A percentile compares a stretch with the other conserved stretches of the same genome.
phyloP scores from a whole-genome alignment of 202 grass and related monocot genomes.

The Panicum hallii region DNA sequence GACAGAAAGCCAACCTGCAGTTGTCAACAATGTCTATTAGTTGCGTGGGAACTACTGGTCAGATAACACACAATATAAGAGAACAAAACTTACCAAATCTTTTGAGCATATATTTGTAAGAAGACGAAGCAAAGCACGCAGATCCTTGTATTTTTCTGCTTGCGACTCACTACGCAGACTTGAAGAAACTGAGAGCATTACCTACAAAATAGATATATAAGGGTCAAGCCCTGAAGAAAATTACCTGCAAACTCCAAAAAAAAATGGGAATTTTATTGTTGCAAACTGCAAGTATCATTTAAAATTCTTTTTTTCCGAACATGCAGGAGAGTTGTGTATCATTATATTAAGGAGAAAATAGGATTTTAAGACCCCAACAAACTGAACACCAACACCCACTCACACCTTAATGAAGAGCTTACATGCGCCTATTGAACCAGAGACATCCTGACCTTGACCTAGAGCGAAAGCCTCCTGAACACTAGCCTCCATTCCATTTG shows the following conservation, averaged over 20 bases:
- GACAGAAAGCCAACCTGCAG: conserved; percentile 94
- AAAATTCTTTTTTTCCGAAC: not conserved
- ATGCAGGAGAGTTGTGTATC: too few relatives aligned
- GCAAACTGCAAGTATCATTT: conserved; percentile 34
- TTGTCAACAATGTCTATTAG: conserved; percentile 39
- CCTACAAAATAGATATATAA: conserved; percentile 59
- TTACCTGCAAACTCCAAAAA: not conserved
- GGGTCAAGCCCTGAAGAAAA: conserved; percentile 28
- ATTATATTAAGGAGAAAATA: too few relatives aligned
- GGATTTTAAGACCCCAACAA: too few relatives aligned
- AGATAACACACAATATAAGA: conserved; percentile 34
- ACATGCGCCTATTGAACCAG: too few relatives aligned
- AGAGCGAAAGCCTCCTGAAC: too few relatives aligned
- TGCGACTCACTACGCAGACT: conserved; percentile 86
- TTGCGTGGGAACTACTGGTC: conserved; percentile 38
- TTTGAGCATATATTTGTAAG: conserved; percentile 99
- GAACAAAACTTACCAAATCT: conserved; percentile 71
- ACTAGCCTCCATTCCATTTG: too few relatives aligned
- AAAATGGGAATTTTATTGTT: conserved; percentile 7
- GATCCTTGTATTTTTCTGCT: conserved; percentile 96
- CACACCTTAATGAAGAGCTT: too few relatives aligned
- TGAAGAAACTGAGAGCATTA: conserved; percentile 84
- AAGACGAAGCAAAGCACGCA: conserved; percentile 97
- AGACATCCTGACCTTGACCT: too few relatives aligned
- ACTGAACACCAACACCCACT: too few relatives aligned